Base-by-base conservation (phyloP, 306 rosid genomes). In the Rosa chinensis region DNA sequence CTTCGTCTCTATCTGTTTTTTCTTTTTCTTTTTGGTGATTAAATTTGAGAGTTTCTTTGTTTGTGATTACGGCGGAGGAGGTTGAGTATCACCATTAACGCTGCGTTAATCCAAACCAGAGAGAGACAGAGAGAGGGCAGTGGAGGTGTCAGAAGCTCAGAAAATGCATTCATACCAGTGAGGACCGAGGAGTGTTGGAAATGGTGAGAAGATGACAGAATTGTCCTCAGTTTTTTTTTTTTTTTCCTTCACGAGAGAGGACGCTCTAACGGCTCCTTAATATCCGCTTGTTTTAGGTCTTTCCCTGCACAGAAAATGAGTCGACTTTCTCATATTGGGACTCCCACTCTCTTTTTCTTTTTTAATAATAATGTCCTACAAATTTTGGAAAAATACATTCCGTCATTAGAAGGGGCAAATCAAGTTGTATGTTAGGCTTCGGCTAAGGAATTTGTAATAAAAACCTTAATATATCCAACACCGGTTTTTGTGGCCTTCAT, bases 211-310 rank as follows among this genome's bases (percentile, higher is more conserved):
- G 66, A 79, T 74, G 88, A 87, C 91, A 61, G 42, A 77, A 75
- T 75, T 89, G 10, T 87, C 88, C 90, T 78, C 74, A 0, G 2
- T 62, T 17, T 5, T 52, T 52, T 5, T 72, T 89, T 28, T 28
- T 28, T 28, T 28, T 28, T 28, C 2, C 32, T 28, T 86, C 82
- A 70, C 75, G 40, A 59, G 89, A 70, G 80, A 18, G 39, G 49
- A 66, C 42, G 20, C 78, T 47, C 83, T 35, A 87, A 89, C 86
- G 87, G 83, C 92, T 86, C 90, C 90, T 84, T 87, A 75, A 84
- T 87, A 53, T 76, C 83, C 56, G 86, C 71, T 63, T 43, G 17
- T 42, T 14, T 35, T 0, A 21, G 77, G 12, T 55, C 39, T 20
- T 23, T 71, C 3, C n/a, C 14, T 55, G 50, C 77, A 56, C 17